Conservation (phyloP, 495 filamentous ascomycete species). For the Penicillium cinerascens region DNA sequence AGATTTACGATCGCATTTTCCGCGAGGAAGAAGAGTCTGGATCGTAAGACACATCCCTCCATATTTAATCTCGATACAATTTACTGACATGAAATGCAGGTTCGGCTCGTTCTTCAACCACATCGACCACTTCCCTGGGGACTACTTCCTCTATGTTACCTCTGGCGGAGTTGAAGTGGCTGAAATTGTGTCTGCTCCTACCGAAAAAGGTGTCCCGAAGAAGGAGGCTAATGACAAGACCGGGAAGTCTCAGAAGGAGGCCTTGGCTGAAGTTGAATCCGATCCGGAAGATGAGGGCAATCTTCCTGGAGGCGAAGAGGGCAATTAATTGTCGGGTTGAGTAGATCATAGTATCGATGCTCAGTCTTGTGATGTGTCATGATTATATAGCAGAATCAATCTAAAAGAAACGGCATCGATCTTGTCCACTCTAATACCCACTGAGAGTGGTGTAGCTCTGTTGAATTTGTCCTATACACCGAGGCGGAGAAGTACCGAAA, state of each 20-base stretch:
- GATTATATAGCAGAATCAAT: not conserved
- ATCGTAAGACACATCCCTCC: not conserved
- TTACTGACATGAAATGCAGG: constrained; percentile 29
- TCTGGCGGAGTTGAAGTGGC: constrained; percentile 59
- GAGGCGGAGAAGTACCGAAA: too few species aligned
- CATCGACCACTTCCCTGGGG: constrained; percentile 69
- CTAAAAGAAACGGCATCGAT: not conserved
- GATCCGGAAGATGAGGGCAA: constrained; percentile 29
- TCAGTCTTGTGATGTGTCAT: not conserved
- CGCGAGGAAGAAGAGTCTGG: constrained; percentile 72
- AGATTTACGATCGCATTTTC: constrained; percentile 92
- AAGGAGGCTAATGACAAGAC: not conserved
- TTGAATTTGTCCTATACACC: too few species aligned
- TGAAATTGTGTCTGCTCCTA: constrained; percentile 20
- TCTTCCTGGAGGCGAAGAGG: constrained; percentile 20
- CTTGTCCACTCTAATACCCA: too few species aligned
- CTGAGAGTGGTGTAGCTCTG: too few species aligned
- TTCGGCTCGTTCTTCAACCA: constrained; percentile 83
- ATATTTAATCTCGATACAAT: constrained; percentile 55
- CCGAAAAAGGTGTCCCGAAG: not conserved
- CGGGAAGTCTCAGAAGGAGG: constrained; percentile 25
- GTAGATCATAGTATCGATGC: not conserved
- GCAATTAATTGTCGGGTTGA: constrained; percentile 3
- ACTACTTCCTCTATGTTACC: constrained; percentile 74
- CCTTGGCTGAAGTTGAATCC: constrained; percentile 31